Conservation (phyloP, 345 rosid species). For the Xanthoceras sorbifolium region DNA sequence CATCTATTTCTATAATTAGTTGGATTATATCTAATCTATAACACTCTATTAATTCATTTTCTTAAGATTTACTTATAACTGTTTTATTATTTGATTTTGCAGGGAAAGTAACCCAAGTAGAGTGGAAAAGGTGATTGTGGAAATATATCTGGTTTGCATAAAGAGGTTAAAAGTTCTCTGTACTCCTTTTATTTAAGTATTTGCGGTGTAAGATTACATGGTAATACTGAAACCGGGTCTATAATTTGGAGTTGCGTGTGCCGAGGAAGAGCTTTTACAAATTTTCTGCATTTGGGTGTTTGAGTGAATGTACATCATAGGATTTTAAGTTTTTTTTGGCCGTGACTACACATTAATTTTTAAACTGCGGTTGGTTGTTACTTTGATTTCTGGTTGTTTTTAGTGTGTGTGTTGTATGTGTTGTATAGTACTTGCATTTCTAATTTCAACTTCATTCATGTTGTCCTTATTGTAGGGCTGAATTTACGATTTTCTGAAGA, state of each 20-base stretch:
- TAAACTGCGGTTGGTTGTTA: conserved; percentile 18
- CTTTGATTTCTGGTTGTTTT: conserved; percentile 2
- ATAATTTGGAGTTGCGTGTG: conserved; percentile 31
- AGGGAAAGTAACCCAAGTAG: conserved; percentile 57
- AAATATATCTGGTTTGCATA: conserved; percentile 4
- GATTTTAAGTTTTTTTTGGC: conserved; percentile 33
- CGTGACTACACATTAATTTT: conserved; percentile 16
- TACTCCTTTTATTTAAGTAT: conserved; percentile 2
- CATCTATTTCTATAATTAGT: background rate
- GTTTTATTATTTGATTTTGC: conserved; percentile 34
- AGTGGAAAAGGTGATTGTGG: conserved; percentile 55
- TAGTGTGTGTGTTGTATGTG: background rate
- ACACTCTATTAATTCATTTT: too few species aligned
- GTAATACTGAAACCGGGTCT: conserved; percentile 28
- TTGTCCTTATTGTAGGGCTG: background rate
- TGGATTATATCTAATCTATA: background rate
- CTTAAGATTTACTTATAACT: background rate
- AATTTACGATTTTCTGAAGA: background rate
- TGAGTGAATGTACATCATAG: conserved; percentile 57
- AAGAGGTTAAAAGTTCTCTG: conserved; percentile 11
- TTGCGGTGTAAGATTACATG: conserved; percentile 30
- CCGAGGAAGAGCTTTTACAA: conserved; percentile 20
- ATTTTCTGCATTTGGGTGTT: conserved; percentile 32
- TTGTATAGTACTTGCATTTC: conserved; percentile 1
- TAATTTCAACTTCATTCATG: background rate